These are phyloP conservation scores for Corymbia maculata DNA, from an alignment of 345 rosid genomes.

Conservation along the genomic window DNA sequence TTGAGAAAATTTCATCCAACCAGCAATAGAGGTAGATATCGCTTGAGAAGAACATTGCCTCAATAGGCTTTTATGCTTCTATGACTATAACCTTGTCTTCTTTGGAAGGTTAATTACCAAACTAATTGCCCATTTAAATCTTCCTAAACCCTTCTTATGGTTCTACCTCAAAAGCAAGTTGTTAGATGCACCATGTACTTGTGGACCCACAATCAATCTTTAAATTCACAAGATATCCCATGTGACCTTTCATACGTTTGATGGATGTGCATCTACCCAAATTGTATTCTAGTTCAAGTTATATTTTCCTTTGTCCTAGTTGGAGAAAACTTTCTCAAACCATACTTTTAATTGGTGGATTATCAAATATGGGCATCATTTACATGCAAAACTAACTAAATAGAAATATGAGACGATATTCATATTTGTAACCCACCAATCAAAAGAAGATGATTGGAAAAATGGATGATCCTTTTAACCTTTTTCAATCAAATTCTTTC, in stretches of 20 bases:
- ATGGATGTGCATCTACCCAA: not conserved
- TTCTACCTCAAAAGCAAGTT: not conserved
- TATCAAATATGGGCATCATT: not conserved
- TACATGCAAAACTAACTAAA: not conserved
- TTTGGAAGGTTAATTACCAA: not conserved
- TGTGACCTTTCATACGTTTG: not conserved
- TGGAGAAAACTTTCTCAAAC: not conserved
- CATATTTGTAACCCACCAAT: not conserved
- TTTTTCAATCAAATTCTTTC: fast-evolving
- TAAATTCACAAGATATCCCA: not conserved
- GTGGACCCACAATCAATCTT: not conserved
- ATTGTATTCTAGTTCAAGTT: not conserved
- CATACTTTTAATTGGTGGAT: not conserved
- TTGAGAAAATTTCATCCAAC: not conserved
- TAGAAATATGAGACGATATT: not conserved
- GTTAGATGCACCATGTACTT: not conserved
- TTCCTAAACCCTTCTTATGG: not conserved
- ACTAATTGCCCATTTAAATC: not conserved
- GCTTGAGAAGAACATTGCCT: not conserved
- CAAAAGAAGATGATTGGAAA: not conserved
- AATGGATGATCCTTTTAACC: not conserved
- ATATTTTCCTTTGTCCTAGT: not conserved
- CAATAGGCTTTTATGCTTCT: not conserved
- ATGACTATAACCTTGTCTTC: not conserved
- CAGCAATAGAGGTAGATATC: fast-evolving